phyloP scores from a whole-genome alignment of 306 rosid genomes.

The Cucurbita moschata region DNA sequence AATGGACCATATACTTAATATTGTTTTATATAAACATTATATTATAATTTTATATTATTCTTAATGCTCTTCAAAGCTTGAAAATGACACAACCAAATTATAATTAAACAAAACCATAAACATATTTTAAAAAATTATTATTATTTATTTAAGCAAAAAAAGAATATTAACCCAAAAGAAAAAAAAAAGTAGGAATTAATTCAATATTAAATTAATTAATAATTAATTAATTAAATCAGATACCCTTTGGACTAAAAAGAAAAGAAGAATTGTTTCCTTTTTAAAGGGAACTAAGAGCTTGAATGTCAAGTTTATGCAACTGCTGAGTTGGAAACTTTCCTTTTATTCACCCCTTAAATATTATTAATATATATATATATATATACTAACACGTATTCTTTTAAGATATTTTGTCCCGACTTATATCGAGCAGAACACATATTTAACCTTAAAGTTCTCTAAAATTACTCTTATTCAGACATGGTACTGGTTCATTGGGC shows the following conservation, averaged over 20 bases:
- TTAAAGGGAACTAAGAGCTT: neutral
- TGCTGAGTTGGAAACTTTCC: neutral
- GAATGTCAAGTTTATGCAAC: neutral
- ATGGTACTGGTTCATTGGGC: no score
- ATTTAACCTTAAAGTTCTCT: no score
- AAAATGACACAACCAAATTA: conserved; percentile 2
- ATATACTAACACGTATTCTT: no score
- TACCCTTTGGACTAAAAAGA: conserved; percentile 5
- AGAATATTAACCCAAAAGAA: neutral
- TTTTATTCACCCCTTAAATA: neutral
- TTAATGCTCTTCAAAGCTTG: conserved; percentile 3
- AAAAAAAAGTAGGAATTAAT: neutral
- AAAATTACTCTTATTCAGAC: no score
- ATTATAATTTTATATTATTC: neutral
- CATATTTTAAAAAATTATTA: neutral
- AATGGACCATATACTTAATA: conserved; percentile 13
- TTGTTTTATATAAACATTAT: conserved; percentile 11
- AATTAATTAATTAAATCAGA: neutral
- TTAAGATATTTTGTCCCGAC: no score
- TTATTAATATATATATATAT: neutral
- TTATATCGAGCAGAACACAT: no score
- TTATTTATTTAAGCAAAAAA: neutral
- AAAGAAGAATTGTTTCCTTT: neutral
- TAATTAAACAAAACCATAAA: neutral
- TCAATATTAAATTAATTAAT: neutral